Percentiles rank a stretch among this genome's conserved stretches.
Conservation (phyloP, 495 filamentous ascomycete genomes). For the Rhypophila decipiens region DNA sequence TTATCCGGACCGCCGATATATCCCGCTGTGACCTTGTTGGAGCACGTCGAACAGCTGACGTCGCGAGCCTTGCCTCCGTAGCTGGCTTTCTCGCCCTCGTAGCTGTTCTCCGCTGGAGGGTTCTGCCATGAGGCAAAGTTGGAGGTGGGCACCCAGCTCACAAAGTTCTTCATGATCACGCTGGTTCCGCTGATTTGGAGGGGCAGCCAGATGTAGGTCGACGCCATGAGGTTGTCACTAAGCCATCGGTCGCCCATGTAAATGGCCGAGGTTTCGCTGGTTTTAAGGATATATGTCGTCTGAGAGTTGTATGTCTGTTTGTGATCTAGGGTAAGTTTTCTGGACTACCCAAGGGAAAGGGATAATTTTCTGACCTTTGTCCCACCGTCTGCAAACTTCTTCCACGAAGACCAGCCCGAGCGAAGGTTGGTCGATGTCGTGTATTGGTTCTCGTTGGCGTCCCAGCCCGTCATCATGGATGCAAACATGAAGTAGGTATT, state of each 20-base stretch:
- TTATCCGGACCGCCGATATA: slow-evolving; percentile 48
- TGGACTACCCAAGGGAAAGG: slow-evolving; percentile 10
- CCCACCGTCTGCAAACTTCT: slow-evolving; percentile 49
- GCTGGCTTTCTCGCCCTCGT: slow-evolving; percentile 41
- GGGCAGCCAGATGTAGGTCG: slow-evolving; percentile 63
- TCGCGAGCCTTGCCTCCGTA: slow-evolving; percentile 26
- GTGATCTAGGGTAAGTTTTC: slow-evolving; percentile 38
- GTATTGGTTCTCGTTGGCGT: slow-evolving; percentile 56
- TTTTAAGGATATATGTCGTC: slow-evolving; percentile 44
- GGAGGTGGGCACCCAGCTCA: slow-evolving; percentile 48
- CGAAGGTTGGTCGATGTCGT: slow-evolving; percentile 31
- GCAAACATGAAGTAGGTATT: slow-evolving; percentile 36
- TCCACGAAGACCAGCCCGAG: slow-evolving; percentile 52
- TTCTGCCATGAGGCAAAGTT: slow-evolving; percentile 30
- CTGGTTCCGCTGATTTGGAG: slow-evolving; percentile 50
- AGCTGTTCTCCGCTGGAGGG: slow-evolving; percentile 41
- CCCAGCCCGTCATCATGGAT: slow-evolving; percentile 38
- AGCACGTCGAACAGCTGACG: slow-evolving; percentile 44
- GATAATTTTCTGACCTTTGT: slow-evolving; percentile 27
- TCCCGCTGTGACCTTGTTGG: slow-evolving; percentile 38
- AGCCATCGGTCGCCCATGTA: slow-evolving; percentile 67
- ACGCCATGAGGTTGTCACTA: slow-evolving; percentile 49
- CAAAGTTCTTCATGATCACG: slow-evolving; percentile 43
- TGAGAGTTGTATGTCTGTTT: slow-evolving; percentile 48
- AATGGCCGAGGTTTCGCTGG: slow-evolving; percentile 36